Evolutionary conservation across 495 filamentous ascomycete species (phyloP), one percentile per base, ranked within the genome.

Genomic region (Amorphotheca resinae): DNA sequence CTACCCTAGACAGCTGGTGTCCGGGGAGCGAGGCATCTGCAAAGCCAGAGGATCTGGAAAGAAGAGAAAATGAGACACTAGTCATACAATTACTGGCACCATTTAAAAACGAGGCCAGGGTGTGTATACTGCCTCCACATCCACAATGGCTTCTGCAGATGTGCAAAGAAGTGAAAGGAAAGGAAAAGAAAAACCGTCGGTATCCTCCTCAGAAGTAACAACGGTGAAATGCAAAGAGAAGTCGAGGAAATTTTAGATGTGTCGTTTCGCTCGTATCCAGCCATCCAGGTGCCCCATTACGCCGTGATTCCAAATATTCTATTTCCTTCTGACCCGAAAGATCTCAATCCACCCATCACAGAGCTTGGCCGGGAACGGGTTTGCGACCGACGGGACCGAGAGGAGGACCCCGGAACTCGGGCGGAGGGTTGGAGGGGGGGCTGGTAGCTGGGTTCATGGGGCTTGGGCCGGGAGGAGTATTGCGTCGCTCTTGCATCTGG

Each of bases 391-490:
- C 53, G 2, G 56, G 50, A 30, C 53, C 65, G n/a, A 57, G 49
- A 28, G 59, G 59, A 14, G 63, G 45, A 14, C 50, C 41, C 9
- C 8, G 42, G 33, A 49, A 50, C 33, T 59, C 56, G 21, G 57
- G 55, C 17, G 52, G 38, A 18, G 56, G 41, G 18, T 38, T 50
- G n/a, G 59, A 36, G 32, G 49, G 51, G 35, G 9, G 4, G 22
- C 42, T 38, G n/a, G 9, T 15, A 16, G 18, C 34, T 40, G 69
- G 70, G 38, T 71, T 72, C 68, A 76, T 73, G 3, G 74, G 75
- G 58, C 80, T 83, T 6, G 72, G 69, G 22, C 74, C 73, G 0
- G 73, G 68, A 35, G 74, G 72, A 36, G 61, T 70, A 33, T 63
- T 59, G 33, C 73, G 57, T 51, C 67, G 65, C 16, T 57, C 64